These are phyloP conservation scores for Blastocystis sp. DNA, from an alignment of 352 stramenopile genomes.

Conservation along the genomic window DNA sequence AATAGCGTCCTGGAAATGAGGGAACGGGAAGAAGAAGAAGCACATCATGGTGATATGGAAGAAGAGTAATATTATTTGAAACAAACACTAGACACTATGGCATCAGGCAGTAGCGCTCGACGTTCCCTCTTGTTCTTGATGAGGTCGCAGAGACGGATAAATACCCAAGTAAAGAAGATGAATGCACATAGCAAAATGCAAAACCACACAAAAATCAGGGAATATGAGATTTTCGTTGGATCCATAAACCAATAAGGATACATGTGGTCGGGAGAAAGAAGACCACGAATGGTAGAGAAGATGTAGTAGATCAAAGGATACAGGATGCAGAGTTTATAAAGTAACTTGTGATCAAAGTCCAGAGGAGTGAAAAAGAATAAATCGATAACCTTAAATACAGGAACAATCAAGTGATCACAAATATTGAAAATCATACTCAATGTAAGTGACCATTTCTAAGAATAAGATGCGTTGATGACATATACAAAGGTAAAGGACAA, in stretches of 20 bases:
- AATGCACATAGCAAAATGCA: not conserved
- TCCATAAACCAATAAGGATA: constrained; percentile 65
- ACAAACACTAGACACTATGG: constrained; percentile 16
- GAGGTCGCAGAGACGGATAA: not conserved
- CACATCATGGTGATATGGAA: not conserved
- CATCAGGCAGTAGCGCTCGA: not conserved
- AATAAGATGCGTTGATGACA: not conserved
- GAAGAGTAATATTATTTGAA: not conserved
- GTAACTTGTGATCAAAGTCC: not conserved
- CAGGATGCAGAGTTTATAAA: not conserved
- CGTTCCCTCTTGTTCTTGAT: constrained; percentile 1
- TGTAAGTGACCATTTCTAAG: constrained; percentile 12
- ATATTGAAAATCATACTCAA: not conserved
- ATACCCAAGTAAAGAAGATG: not conserved
- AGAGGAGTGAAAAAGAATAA: constrained; percentile 30
- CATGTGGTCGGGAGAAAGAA: not conserved
- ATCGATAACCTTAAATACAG: constrained; percentile 21
- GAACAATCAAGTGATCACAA: constrained; percentile 42
- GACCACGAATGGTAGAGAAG: not conserved
- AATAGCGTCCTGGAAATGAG: constrained; percentile 26
- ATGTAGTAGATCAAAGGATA: constrained; percentile 47
- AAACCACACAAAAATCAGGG: not conserved
- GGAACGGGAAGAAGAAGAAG: constrained; percentile 27
- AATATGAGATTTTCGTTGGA: not conserved
- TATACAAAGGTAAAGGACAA: not conserved